Conservation (phyloP, 2,329 filamentous ascomycete genomes). For the Ophiostoma angusticollis region DNA sequence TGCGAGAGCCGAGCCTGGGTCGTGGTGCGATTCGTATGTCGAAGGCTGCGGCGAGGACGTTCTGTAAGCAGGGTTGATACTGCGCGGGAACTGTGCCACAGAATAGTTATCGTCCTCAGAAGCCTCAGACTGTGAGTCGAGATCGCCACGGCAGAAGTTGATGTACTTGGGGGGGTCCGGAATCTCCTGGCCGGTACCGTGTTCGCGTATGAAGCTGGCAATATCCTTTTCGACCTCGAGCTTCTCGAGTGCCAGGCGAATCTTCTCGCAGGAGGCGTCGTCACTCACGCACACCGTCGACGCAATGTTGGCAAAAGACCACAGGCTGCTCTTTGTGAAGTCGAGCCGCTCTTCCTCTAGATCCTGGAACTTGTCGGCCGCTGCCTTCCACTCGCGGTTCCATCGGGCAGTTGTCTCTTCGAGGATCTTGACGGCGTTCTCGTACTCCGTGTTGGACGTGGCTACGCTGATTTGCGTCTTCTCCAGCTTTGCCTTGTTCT, state of each 20-base stretch:
- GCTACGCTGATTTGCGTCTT: slow-evolving; percentile 96
- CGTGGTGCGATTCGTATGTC: slow-evolving; percentile 82
- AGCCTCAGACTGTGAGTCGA: slow-evolving; percentile 67
- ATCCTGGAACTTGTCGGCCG: slow-evolving; percentile 98
- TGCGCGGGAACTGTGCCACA: slow-evolving; percentile 87
- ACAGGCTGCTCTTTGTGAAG: slow-evolving; percentile 94
- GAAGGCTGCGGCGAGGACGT: slow-evolving; percentile 95
- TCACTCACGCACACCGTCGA: slow-evolving; percentile 97
- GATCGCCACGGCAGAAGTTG: slow-evolving; percentile 90
- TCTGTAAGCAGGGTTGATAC: slow-evolving; percentile 89
- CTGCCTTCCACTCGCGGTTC: slow-evolving; percentile 97
- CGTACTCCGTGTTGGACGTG: slow-evolving; percentile 83
- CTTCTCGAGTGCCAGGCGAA: slow-evolving; percentile 80
- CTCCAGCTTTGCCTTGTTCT: slow-evolving; percentile 97
- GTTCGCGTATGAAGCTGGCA: slow-evolving; percentile 70
- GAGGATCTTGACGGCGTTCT: slow-evolving; percentile 79
- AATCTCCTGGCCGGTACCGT: slow-evolving; percentile 90
- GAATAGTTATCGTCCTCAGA: slow-evolving; percentile 86
- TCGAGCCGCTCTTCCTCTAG: slow-evolving; percentile 93
- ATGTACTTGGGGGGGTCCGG: slow-evolving; percentile 96
- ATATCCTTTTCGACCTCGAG: slow-evolving; percentile 96
- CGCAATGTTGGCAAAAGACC: slow-evolving; percentile 94
- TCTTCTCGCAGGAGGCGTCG: slow-evolving; percentile 92
- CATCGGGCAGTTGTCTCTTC: slow-evolving; percentile 91
- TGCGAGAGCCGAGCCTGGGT: slow-evolving; percentile 60